Percentiles rank a stretch among this genome's conserved stretches.
Conservation (phyloP, 1,284 basidiomycete species). For the Gymnopus androsaceus region DNA sequence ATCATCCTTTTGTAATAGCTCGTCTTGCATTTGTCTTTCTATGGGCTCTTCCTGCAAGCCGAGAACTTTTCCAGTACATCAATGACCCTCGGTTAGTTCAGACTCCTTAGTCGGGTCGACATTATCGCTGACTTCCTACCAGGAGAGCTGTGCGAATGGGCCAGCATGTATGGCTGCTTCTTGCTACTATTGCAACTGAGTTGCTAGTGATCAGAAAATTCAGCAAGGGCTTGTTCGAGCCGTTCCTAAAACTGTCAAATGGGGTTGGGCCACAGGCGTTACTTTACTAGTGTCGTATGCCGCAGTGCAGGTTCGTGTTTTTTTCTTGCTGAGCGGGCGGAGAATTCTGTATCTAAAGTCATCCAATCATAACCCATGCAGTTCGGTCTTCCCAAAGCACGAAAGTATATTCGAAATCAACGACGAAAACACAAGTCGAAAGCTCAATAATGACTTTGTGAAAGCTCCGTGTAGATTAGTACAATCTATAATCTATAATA, state of each 20-base stretch:
- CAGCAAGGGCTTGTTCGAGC: slow-evolving; percentile 72
- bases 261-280: slow-evolving; percentile 63
- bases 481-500: no score
- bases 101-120: background rate
- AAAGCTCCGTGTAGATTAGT: slow-evolving; percentile 11
- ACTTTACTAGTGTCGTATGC: slow-evolving; percentile 69
- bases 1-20: slow-evolving; percentile 78
- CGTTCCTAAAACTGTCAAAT: slow-evolving; percentile 65
- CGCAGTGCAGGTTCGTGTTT: slow-evolving; percentile 52
- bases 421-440: slow-evolving; percentile 40
- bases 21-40: slow-evolving; percentile 76
- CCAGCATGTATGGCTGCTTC: slow-evolving; percentile 80
- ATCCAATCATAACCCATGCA: slow-evolving; percentile 23
- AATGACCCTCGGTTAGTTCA: slow-evolving; percentile 68
- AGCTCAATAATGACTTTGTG: no score
- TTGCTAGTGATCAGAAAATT: slow-evolving; percentile 75
- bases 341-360: background rate
- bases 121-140: slow-evolving; percentile 16
- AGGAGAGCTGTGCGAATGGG: slow-evolving; percentile 83
- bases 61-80: slow-evolving; percentile 79
- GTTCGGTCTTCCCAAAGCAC: slow-evolving; percentile 54
- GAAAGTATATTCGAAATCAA: slow-evolving; percentile 48
- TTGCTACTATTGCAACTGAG: slow-evolving; percentile 81
- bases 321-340: slow-evolving; percentile 7
- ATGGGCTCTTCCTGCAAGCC: slow-evolving; percentile 78